A percentile compares a stretch with the other conserved stretches of the same genome.
These are phyloP conservation scores for Phymatotrichopsis omnivora DNA, from an alignment of 2,329 filamentous ascomycete species.

Conservation along the genomic window DNA sequence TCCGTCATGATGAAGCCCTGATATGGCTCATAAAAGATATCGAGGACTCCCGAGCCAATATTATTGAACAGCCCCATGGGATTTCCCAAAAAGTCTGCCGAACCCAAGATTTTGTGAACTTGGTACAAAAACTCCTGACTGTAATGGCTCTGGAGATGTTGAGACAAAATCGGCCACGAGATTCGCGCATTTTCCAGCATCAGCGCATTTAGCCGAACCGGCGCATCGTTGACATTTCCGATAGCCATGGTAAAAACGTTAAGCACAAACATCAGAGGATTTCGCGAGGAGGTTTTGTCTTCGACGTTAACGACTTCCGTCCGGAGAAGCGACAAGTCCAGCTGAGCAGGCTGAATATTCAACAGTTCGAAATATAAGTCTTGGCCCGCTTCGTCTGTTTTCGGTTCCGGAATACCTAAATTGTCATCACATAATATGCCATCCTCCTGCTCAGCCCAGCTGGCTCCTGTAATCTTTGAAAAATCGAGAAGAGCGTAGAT, in stretches of 20 bases:
- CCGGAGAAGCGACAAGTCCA: conserved; percentile 92
- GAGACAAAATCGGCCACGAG: conserved; percentile 69
- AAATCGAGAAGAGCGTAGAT: conserved; percentile 94
- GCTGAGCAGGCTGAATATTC: conserved; percentile 95
- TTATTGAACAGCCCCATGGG: conserved; percentile 97
- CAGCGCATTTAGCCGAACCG: conserved; percentile 82
- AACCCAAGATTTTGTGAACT: conserved; percentile 93
- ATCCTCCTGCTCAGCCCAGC: conserved; percentile 73
- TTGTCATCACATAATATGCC: conserved; percentile 81
- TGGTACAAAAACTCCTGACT: conserved; percentile 93
- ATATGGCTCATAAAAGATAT: conserved; percentile 99
- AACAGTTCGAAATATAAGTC: conserved; percentile 97
- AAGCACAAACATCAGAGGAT: conserved; percentile 96
- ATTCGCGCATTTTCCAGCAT: conserved; percentile 93
- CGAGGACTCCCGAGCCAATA: conserved; percentile 89
- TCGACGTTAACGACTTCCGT: conserved; percentile 95
- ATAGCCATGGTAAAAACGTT: conserved; percentile 99
- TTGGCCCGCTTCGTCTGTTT: conserved; percentile 70
- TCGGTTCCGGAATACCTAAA: conserved; percentile 85
- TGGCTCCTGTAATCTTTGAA: conserved; percentile 79
- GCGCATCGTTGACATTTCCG: conserved; percentile 96
- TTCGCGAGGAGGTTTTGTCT: conserved; percentile 79
- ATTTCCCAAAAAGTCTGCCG: conserved; percentile 94
- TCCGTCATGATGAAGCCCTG: conserved; percentile 96
- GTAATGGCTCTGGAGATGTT: conserved; percentile 88